A percentile compares a stretch with the other conserved stretches of the same genome.
Conservation (phyloP, 768 basidiomycete genomes). For the Tylopilus intermedius region DNA sequence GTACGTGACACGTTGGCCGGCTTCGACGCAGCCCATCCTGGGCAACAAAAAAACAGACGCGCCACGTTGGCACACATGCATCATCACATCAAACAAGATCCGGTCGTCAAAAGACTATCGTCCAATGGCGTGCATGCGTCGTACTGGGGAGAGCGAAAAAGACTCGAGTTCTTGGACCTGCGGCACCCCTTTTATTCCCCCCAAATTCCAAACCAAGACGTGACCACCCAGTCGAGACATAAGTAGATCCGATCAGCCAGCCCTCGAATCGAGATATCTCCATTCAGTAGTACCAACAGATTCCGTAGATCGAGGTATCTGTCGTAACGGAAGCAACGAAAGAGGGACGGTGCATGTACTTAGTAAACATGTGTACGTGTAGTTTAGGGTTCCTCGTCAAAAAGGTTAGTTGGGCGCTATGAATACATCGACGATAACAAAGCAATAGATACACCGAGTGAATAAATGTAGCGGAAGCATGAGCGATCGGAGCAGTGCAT, state of each 20-base stretch:
- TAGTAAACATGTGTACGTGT: constrained; percentile 5
- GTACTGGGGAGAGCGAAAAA: too few relatives aligned
- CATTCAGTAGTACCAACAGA: background rate
- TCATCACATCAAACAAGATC: too few relatives aligned
- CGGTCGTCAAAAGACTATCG: too few relatives aligned
- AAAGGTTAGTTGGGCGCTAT: constrained; percentile 8
- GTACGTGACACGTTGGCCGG: too few relatives aligned
- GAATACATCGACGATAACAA: constrained; percentile 20
- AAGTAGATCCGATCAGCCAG: background rate
- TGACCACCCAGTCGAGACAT: too few relatives aligned
- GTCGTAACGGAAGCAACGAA: background rate
- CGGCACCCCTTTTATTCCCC: too few relatives aligned
- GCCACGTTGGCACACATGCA: too few relatives aligned
- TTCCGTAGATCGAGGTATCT: constrained; percentile 7
- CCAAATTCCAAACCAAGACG: background rate
- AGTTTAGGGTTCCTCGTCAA: background rate
- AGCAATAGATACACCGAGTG: constrained; percentile 18
- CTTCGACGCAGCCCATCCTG: too few relatives aligned
- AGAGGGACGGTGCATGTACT: background rate
- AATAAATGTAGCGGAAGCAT: constrained; percentile 8
- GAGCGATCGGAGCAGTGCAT: constrained; percentile 12
- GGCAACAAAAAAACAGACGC: too few relatives aligned
- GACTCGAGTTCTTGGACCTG: too few relatives aligned
- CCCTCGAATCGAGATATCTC: background rate
- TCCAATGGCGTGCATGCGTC: too few relatives aligned